A percentile compares a stretch with the other conserved stretches of the same genome.
Conservation (phyloP, 352 stramenopile species). For the Thalassiosira tumida region DNA sequence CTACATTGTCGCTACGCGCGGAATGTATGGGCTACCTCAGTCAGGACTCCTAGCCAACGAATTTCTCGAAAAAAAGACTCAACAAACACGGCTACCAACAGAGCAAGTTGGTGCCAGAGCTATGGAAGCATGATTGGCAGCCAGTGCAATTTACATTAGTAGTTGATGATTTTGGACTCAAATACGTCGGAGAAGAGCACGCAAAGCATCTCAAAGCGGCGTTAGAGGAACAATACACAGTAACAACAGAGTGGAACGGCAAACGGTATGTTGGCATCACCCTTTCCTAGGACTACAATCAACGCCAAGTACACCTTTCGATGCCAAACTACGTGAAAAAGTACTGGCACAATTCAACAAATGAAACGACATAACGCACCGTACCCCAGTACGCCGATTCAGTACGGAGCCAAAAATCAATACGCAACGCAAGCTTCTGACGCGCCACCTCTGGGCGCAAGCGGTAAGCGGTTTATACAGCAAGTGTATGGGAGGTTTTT, state of each 20-base stretch:
- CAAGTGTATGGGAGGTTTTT: neutral
- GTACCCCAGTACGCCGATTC: neutral
- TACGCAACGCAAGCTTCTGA: neutral
- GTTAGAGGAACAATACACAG: conserved; percentile 35
- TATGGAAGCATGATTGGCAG: conserved; percentile 66
- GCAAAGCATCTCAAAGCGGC: conserved; percentile 46
- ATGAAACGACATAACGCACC: neutral
- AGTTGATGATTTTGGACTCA: conserved; percentile 37
- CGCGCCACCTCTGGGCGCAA: neutral
- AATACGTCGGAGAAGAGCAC: conserved; percentile 13
- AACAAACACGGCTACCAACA: conserved; percentile 32
- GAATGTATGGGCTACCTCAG: conserved; percentile 70
- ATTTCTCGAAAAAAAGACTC: neutral
- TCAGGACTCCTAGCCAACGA: conserved; percentile 56
- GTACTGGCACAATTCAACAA: conserved; percentile 30
- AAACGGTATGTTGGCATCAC: conserved; percentile 63
- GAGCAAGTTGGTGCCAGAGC: conserved; percentile 51
- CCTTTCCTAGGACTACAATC: conserved; percentile 76
- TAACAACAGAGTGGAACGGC: conserved; percentile 40
- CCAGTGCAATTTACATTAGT: conserved; percentile 66
- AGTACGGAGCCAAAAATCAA: neutral
- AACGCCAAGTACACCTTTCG: conserved; percentile 42
- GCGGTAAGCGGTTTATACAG: neutral
- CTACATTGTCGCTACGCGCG: conserved; percentile 46
- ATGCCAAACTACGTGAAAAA: conserved; percentile 56